phyloP scores from a whole-genome alignment of 2,329 filamentous ascomycete species.

The Sphaerostilbella broomeana region DNA sequence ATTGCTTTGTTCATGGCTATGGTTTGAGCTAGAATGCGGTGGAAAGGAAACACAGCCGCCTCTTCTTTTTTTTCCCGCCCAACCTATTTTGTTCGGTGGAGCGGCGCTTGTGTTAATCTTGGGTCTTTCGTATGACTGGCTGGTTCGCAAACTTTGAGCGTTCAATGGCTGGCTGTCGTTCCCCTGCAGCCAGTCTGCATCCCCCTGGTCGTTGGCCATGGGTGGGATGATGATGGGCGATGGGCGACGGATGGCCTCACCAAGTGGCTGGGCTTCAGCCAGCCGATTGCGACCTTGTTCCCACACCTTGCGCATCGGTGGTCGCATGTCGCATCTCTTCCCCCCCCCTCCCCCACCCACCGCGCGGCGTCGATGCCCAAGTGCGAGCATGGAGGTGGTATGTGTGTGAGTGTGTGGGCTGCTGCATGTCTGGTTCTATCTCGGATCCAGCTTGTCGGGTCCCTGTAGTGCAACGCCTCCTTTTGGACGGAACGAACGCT shows the following conservation, averaged over 20 bases:
- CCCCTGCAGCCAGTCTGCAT: background rate
- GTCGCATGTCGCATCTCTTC: background rate
- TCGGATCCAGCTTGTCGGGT: constrained; percentile 12
- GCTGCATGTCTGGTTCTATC: background rate
- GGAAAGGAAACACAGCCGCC: too few species aligned
- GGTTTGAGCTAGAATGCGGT: too few species aligned
- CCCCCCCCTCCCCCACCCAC: too few species aligned
- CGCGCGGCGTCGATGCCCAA: background rate
- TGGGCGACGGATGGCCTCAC: too few species aligned
- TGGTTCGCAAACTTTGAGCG: too few species aligned
- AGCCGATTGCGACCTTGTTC: too few species aligned
- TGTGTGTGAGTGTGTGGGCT: background rate
- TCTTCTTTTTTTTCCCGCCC: too few species aligned
- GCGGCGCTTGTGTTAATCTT: background rate
- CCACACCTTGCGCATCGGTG: background rate
- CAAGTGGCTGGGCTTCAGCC: constrained; percentile 1
- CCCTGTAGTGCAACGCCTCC: constrained; percentile 1
- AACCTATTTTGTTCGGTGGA: background rate
- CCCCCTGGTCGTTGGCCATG: too few species aligned
- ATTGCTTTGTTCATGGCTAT: background rate
- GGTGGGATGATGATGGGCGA: too few species aligned
- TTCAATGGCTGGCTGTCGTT: too few species aligned
- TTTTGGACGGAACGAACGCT: too few species aligned
- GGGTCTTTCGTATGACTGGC: background rate
- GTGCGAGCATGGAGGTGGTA: too few species aligned